Conservation (phyloP, 139 green algal genomes). For the Chlorella ohadii region DNA sequence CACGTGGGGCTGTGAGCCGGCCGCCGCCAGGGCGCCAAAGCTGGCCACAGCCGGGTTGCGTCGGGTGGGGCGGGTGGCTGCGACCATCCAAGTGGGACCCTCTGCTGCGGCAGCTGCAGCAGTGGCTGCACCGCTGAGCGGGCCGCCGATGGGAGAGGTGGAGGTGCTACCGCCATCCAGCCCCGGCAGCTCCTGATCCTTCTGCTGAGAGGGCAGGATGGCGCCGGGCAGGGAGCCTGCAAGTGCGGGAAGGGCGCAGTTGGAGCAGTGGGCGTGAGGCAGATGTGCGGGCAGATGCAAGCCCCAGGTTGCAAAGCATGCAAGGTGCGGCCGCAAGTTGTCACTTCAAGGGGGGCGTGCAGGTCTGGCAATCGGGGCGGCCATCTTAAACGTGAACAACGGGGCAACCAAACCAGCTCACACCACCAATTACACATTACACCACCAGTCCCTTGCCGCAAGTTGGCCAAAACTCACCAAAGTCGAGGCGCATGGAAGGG, state of each 20-base stretch:
- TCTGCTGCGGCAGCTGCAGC: background rate
- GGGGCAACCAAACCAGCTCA: too few relatives aligned
- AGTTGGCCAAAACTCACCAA: too few relatives aligned
- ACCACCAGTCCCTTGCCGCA: too few relatives aligned
- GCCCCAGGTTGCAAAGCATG: too few relatives aligned
- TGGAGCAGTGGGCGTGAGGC: background rate
- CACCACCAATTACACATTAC: too few relatives aligned
- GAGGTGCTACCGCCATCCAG: background rate
- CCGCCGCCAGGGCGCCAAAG: background rate
- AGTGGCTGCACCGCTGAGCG: background rate
- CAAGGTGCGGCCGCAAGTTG: too few relatives aligned
- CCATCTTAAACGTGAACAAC: too few relatives aligned
- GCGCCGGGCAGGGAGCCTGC: background rate
- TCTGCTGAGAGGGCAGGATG: slow-evolving; percentile 5
- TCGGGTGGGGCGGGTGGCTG: background rate
- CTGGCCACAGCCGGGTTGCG: background rate
- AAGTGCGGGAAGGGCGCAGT: background rate
- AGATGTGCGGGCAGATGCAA: too few relatives aligned
- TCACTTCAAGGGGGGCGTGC: too few relatives aligned
- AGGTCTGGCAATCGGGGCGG: too few relatives aligned
- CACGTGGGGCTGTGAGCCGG: background rate
- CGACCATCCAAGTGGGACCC: background rate
- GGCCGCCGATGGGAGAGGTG: background rate
- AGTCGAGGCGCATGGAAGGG: background rate
- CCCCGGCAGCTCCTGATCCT: too few relatives aligned